phyloP scores from a whole-genome alignment of 169 alveolate species.

The Babesia microti region DNA sequence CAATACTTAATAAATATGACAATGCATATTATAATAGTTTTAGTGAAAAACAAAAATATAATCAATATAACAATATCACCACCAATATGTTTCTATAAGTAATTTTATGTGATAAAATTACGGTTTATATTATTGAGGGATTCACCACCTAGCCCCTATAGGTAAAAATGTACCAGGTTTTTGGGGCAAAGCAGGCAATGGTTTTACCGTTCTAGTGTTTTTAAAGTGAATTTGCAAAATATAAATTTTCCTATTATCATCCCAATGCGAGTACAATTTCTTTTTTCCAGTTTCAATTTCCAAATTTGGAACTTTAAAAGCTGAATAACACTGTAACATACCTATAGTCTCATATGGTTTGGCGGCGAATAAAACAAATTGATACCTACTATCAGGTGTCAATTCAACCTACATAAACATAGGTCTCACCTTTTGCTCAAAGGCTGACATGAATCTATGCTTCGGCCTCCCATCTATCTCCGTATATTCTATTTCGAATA shows the following conservation, averaged over 20 bases:
- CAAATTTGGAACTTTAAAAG: conserved; percentile 88
- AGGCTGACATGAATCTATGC: conserved; percentile 92
- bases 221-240: conserved; percentile 77
- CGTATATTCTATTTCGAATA: conserved; percentile 92
- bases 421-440: conserved; percentile 85
- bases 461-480: conserved; percentile 76
- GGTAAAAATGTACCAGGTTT: conserved; percentile 28
- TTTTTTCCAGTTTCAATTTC: conserved; percentile 74
- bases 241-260: conserved; percentile 78
- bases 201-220: conserved; percentile 26
- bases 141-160: conserved; percentile 14
- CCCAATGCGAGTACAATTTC: conserved; percentile 82
- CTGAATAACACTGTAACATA: conserved; percentile 18
- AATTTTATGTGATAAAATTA: too few species aligned
- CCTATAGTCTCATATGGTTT: conserved; percentile 93
- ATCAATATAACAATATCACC: too few species aligned
- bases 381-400: conserved; percentile 86
- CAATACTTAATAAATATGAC: too few species aligned
- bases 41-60: too few species aligned
- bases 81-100: too few species aligned
- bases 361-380: conserved; percentile 93
- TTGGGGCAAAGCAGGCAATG: conserved; percentile 41
- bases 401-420: too few species aligned
- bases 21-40: too few species aligned
- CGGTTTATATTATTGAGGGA: too few species aligned